Base-by-base conservation (phyloP, 2,329 filamentous ascomycete genomes). In the Paecilomyces fulvus region DNA sequence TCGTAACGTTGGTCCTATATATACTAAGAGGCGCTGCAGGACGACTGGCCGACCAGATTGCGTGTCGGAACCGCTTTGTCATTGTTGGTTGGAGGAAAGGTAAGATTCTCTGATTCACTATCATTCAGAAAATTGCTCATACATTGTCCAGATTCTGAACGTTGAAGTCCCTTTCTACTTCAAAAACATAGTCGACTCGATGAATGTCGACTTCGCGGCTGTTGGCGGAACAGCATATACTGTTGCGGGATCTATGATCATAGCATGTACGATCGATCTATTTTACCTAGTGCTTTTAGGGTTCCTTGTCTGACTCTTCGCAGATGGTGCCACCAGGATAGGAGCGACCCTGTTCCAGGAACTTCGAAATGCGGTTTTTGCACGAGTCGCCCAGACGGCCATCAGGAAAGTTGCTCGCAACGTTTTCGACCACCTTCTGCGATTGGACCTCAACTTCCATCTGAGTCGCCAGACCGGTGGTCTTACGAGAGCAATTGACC, bases 111-210 rank as follows among this genome's bases (percentile, higher is more conserved):
- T 28, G 21, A 52, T 31, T 30, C 6, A 49, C 31, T 49, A 11
- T 10, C 43, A 17, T 33, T 49, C 31, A 12, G 33, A 30, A 51
- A 25, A 25, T 51, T 58, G 56, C 61, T 66, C 52, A 67, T 58
- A 53, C 49, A 56, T 55, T 31, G 43, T 57, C 31, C 70, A 80
- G 81, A 72, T 95, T 52, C 79, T 99, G 67, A 99, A 97, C 72
- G 94, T 99, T 14, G 91, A 99, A 77, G 90, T 99, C 51, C 94
- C 94, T 0, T 99, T 99, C 71, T 99, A 96, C 79, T 99, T 99
- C 79, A 97, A 97, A 79, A 92, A 79, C 73, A 97, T 99, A 61
- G 90, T 99, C 48, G 95, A 99, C 73, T 86, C 90, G 20, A 96
- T 99, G 90, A 99, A 99, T 71, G 83, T 99, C 63, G 94, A 99